phyloP scores from a whole-genome alignment of 129 eudicot species.

The Erigeron canadensis region DNA sequence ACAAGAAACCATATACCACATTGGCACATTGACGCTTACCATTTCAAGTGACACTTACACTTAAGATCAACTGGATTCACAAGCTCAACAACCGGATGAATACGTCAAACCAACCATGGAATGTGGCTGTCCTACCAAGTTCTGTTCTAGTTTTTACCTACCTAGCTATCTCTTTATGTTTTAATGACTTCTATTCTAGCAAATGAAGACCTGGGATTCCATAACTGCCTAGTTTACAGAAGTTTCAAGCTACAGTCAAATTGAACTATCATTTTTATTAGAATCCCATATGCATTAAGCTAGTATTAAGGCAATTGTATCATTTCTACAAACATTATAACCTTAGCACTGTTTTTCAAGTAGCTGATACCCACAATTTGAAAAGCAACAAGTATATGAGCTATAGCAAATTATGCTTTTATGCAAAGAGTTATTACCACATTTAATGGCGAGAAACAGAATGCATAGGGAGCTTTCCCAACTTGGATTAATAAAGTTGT shows the following conservation, averaged over 20 bases:
- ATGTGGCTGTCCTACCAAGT: background rate
- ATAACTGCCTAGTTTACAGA: background rate
- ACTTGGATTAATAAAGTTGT: slow-evolving; percentile 8
- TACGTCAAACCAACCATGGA: background rate
- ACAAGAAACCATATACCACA: too few relatives aligned
- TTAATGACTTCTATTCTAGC: background rate
- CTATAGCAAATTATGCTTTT: background rate
- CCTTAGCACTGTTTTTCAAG: background rate
- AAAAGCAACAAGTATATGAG: background rate
- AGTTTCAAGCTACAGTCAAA: background rate
- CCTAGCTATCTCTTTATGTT: background rate
- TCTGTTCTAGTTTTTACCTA: background rate
- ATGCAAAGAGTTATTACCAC: slow-evolving; percentile 16
- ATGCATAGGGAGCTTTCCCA: background rate
- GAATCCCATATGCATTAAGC: background rate
- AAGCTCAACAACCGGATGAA: too few relatives aligned
- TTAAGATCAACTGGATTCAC: background rate
- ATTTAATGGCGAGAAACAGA: slow-evolving; percentile 16
- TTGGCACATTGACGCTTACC: too few relatives aligned
- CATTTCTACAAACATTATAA: background rate
- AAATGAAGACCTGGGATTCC: background rate
- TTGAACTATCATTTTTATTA: background rate
- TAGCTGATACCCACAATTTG: background rate
- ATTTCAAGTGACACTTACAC: background rate
- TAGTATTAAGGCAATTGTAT: background rate